phyloP scores from a whole-genome alignment of 1,139 yeast species.

The Debaryomyces psychrophilus region DNA sequence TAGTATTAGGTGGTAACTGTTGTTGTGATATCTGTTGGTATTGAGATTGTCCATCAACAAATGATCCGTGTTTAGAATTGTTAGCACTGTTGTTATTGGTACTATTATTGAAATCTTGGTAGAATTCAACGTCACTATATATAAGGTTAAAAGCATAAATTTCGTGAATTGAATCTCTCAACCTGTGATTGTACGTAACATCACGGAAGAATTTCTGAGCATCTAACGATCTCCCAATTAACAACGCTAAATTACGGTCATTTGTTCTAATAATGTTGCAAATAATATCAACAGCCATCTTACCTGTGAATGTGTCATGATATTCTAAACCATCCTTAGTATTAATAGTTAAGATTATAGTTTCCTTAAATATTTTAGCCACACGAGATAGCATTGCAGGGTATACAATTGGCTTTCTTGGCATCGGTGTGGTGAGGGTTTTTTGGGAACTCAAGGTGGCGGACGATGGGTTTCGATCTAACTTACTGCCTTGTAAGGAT shows the following conservation, averaged over 20 bases:
- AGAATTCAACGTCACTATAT: slow-evolving; percentile 45
- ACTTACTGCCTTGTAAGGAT: slow-evolving; percentile 29
- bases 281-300: slow-evolving; percentile 89
- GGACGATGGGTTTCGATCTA: slow-evolving; percentile 37
- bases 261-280: slow-evolving; percentile 85
- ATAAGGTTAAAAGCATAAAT: slow-evolving; percentile 83
- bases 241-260: slow-evolving; percentile 85
- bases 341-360: slow-evolving; percentile 72
- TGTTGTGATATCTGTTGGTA: slow-evolving; percentile 23
- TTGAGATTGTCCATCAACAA: slow-evolving; percentile 16
- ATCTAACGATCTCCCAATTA: slow-evolving; percentile 89
- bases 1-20: slow-evolving; percentile 22
- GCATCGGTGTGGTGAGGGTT: slow-evolving; percentile 44
- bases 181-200: slow-evolving; percentile 90
- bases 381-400: slow-evolving; percentile 90
- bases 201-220: slow-evolving; percentile 95
- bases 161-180: slow-evolving; percentile 85
- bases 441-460: slow-evolving; percentile 37
- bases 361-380: slow-evolving; percentile 74
- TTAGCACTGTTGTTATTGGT: slow-evolving; percentile 22
- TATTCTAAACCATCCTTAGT: slow-evolving; percentile 94
- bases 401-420: slow-evolving; percentile 69
- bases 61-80: slow-evolving; percentile 38
- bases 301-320: slow-evolving; percentile 92
- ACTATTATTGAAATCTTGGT: slow-evolving; percentile 28